Conservation (phyloP, 129 eudicot genomes). For the Artemisia tridentata region DNA sequence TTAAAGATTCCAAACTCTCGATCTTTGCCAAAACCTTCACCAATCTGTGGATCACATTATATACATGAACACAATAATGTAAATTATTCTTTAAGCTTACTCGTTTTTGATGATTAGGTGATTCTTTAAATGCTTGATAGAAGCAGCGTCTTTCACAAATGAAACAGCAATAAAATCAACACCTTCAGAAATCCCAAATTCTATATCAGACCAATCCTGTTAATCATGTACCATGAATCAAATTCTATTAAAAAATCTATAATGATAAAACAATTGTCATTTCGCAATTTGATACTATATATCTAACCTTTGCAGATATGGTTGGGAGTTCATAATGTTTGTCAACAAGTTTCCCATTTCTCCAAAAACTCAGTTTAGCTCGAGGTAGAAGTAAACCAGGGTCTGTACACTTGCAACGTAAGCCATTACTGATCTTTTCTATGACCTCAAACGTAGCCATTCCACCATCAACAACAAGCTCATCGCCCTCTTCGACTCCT, state of each 20-base stretch:
- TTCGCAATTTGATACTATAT: background rate
- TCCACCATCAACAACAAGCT: slow-evolving; percentile 73
- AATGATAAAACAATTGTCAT: background rate
- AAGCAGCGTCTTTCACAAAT: slow-evolving; percentile 57
- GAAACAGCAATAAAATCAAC: slow-evolving; percentile 73
- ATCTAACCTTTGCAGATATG: slow-evolving; percentile 48
- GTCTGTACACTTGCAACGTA: slow-evolving; percentile 60
- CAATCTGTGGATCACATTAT: slow-evolving; percentile 33
- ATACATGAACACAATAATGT: background rate
- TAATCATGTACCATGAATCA: slow-evolving; percentile 14
- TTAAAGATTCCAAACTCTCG: slow-evolving; percentile 60
- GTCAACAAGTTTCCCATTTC: slow-evolving; percentile 62
- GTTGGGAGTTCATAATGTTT: slow-evolving; percentile 58
- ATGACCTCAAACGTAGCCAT: slow-evolving; percentile 71
- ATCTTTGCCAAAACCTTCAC: slow-evolving; percentile 69
- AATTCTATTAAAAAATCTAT: background rate
- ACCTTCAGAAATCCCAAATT: slow-evolving; percentile 70
- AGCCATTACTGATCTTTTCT: slow-evolving; percentile 54
- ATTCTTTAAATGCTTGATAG: slow-evolving; percentile 50
- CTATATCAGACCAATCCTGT: slow-evolving; percentile 80
- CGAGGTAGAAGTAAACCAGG: slow-evolving; percentile 67
- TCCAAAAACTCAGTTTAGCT: slow-evolving; percentile 75
- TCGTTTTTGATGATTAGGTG: slow-evolving; percentile 50
- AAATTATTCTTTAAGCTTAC: slow-evolving; percentile 27
- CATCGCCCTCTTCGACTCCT: slow-evolving; percentile 66